Percentiles rank a stretch among this genome's conserved stretches.
Conservation (phyloP, 129 eudicot species). For the Escallonia rubra region DNA sequence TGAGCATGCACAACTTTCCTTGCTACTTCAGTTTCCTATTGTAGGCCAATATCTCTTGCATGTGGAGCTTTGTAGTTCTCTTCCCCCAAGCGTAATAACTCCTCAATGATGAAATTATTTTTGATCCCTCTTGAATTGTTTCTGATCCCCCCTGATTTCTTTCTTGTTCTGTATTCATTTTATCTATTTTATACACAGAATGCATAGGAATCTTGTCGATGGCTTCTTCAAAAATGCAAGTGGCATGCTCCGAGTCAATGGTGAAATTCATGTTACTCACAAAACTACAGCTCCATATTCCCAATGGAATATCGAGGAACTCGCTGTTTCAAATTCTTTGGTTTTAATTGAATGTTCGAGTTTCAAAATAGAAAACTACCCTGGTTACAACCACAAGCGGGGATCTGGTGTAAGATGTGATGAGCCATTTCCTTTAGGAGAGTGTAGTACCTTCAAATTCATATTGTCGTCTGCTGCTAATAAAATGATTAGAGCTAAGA, state of each 20-base stretch:
- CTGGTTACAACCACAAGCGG: slow-evolving; percentile 64
- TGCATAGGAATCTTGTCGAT: slow-evolving; percentile 43
- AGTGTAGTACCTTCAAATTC: slow-evolving; percentile 53
- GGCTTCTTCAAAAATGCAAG: slow-evolving; percentile 55
- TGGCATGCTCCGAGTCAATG: slow-evolving; percentile 33
- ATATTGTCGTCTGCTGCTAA: slow-evolving; percentile 1
- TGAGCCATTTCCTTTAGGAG: slow-evolving; percentile 45
- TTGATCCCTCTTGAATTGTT: no score
- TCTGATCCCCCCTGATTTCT: no score
- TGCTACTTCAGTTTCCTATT: no score
- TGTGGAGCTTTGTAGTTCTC: no score
- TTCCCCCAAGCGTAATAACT: no score
- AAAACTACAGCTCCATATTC: slow-evolving; percentile 44
- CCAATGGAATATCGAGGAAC: slow-evolving; percentile 52
- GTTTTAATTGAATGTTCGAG: slow-evolving; percentile 20
- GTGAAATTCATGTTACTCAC: slow-evolving; percentile 67
- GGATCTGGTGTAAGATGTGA: slow-evolving; percentile 45
- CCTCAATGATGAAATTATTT: no score
- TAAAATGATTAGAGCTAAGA: not conserved
- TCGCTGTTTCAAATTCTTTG: slow-evolving; percentile 34
- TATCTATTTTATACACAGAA: slow-evolving; percentile 22
- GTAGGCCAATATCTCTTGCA: no score
- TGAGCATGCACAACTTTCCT: no score
- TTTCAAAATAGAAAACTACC: slow-evolving; percentile 49
- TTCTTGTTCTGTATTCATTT: no score